Percentiles rank a stretch among this genome's conserved stretches.
These are phyloP conservation scores for Chaetomiaceae sp. DNA, from an alignment of 2,329 filamentous ascomycete species.

Conservation along the genomic window DNA sequence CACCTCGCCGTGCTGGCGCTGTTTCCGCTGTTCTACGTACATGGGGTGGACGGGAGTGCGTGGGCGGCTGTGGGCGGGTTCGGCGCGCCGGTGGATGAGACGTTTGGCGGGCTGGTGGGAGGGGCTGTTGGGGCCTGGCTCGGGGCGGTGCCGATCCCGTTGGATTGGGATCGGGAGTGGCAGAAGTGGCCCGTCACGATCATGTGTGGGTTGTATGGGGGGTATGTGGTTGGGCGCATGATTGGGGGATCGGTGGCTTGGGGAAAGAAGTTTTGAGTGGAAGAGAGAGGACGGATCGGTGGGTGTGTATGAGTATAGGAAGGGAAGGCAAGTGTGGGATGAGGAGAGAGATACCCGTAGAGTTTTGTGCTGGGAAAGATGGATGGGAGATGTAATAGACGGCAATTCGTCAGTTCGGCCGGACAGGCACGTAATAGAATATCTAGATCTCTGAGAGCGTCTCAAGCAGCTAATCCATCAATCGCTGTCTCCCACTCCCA, in stretches of 20 bases:
- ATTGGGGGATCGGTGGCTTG: constrained; percentile 50
- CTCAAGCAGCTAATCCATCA: background rate
- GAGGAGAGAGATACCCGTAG: background rate
- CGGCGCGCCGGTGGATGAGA: constrained; percentile 71
- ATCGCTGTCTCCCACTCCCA: background rate
- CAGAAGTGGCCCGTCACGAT: constrained; percentile 97
- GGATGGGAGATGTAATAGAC: background rate
- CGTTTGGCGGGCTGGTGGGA: constrained; percentile 78
- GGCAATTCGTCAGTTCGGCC: no score
- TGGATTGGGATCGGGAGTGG: constrained; percentile 99
- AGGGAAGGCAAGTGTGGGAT: background rate
- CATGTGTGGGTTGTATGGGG: constrained; percentile 73
- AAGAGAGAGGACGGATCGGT: background rate
- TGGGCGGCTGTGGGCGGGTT: constrained; percentile 69
- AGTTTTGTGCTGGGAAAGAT: background rate
- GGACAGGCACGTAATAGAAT: background rate
- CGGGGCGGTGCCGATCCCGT: constrained; percentile 87
- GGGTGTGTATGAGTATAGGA: background rate
- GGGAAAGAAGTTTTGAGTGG: constrained; percentile 39
- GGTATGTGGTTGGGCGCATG: constrained; percentile 67
- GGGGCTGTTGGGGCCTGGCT: constrained; percentile 81
- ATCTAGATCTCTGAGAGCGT: background rate
- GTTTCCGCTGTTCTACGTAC: constrained; percentile 79
- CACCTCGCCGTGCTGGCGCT: constrained; percentile 77
- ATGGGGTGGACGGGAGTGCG: constrained; percentile 67